Base-by-base conservation (phyloP, 2,329 filamentous ascomycete species). In the Ophiostoma australiae region DNA sequence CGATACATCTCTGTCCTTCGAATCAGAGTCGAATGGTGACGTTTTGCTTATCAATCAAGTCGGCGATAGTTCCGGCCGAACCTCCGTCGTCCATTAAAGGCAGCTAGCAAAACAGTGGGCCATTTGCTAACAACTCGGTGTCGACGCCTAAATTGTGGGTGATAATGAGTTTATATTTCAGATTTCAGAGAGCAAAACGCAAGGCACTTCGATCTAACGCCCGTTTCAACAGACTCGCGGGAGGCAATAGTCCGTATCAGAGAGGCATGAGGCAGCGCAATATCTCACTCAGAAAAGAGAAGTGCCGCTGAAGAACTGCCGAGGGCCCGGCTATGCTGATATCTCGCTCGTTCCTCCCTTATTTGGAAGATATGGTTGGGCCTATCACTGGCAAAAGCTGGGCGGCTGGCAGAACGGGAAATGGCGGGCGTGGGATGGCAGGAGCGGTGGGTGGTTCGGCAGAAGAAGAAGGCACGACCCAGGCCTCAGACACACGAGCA, bases 21-120 rank as follows among this genome's bases (percentile, higher is more conserved):
- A 27, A n/a, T 48, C 6, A 20, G 17, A 48, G 44, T 48, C 44
- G 20, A 15, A 5, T 58, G 27, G 58, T 63, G 27, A 63, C 58
- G 27, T 33, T 63, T 20, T 63, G 58, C 58, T 63, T 31, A 63
- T 63, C 58, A 63, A 63, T 63, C 58, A 63, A 63, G 15, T 63
- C 58, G 58, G 58, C 4, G 27, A 33, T 63, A 63, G 58, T 27
- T 63, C 33, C 58, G 58, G 58, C 58, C 58, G 58, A 63, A 63
- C 15, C 15, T 63, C 58, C 58, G 58, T 15, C 33, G 15, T 63
- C 27, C 52, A 11, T 58, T 58, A 8, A n/a, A 48, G 44, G 15
- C 5, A 48, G 52, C 52, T 58, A 58, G 27, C 10, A 58, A 3
- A 27, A 15, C 27, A 23, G 4, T 23, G n/a, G 52, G 52, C 3